A percentile compares a stretch with the other conserved stretches of the same genome.
phyloP scores from a whole-genome alignment of 805 yeast species.

The Saturnispora galanensis region DNA sequence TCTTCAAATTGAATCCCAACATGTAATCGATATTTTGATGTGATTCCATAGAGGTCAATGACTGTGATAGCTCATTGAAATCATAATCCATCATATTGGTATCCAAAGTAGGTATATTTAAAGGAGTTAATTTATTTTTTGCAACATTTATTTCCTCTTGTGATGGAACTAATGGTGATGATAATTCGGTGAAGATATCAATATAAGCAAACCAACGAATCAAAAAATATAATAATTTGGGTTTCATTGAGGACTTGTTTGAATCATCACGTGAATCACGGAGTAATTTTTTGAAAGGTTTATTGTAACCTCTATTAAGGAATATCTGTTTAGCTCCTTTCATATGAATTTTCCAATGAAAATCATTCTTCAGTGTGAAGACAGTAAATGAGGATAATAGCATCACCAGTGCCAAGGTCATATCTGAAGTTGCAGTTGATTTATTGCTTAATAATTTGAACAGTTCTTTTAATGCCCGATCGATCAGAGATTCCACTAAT shows the following conservation, averaged over 20 bases:
- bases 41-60: constrained; percentile 19
- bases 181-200: constrained; percentile 53
- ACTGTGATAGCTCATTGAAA: constrained; percentile 14
- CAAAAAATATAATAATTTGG: constrained; percentile 43
- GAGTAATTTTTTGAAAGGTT: constrained; percentile 23
- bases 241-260: constrained; percentile 11
- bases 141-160: constrained; percentile 15
- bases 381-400: constrained; percentile 49
- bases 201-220: constrained; percentile 61
- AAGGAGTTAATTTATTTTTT: not conserved
- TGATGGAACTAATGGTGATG: constrained; percentile 36
- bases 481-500: constrained; percentile 42
- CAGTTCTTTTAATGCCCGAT: constrained; percentile 49
- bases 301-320: constrained; percentile 37
- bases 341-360: constrained; percentile 53
- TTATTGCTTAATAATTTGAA: constrained; percentile 40
- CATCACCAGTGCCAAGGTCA: constrained; percentile 53
- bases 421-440: constrained; percentile 49
- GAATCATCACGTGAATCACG: constrained; percentile 14
- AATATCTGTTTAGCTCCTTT: constrained; percentile 61
- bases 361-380: constrained; percentile 33
- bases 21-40: constrained; percentile 46
- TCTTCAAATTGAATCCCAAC: constrained; percentile 55
- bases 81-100: constrained; percentile 22
- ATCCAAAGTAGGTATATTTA: not conserved